Percentiles rank a stretch among this genome's conserved stretches.
Conservation (phyloP, 192 early-diverging fungal species). For the Linnemannia hyalina region DNA sequence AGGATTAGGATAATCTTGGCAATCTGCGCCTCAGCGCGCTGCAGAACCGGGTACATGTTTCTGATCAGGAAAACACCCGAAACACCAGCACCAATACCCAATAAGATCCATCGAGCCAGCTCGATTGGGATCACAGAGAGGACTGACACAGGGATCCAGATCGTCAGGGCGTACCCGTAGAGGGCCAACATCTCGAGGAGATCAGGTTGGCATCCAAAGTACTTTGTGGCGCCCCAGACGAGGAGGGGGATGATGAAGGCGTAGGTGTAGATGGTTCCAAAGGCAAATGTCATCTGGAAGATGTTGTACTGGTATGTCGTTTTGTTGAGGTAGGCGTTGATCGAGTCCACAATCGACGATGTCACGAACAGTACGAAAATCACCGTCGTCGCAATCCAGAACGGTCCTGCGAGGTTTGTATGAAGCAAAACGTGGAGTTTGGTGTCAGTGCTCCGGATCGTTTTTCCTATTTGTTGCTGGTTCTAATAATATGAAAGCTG, state of each 20-base stretch:
- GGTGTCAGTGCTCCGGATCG: background rate
- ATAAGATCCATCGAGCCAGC: constrained; percentile 86
- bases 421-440: background rate
- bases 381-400: constrained; percentile 98
- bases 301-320: constrained; percentile 81
- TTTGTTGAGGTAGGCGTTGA: constrained; percentile 75
- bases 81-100: constrained; percentile 78
- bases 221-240: constrained; percentile 87
- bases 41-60: constrained; percentile 74
- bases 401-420: constrained; percentile 73
- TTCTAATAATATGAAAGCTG: background rate
- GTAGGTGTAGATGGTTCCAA: constrained; percentile 87
- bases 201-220: constrained; percentile 85
- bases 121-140: constrained; percentile 88
- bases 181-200: constrained; percentile 89
- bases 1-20: constrained; percentile 78
- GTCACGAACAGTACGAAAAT: constrained; percentile 97
- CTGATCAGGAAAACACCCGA: constrained; percentile 76
- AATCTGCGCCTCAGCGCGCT: constrained; percentile 76
- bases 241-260: constrained; percentile 75
- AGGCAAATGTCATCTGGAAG: constrained; percentile 84
- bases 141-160: constrained; percentile 94
- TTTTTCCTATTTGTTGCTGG: no score
- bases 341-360: constrained; percentile 87
- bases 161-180: constrained; percentile 92